Conservation (phyloP, 768 basidiomycete species). For the Lentinus tigrinus region DNA sequence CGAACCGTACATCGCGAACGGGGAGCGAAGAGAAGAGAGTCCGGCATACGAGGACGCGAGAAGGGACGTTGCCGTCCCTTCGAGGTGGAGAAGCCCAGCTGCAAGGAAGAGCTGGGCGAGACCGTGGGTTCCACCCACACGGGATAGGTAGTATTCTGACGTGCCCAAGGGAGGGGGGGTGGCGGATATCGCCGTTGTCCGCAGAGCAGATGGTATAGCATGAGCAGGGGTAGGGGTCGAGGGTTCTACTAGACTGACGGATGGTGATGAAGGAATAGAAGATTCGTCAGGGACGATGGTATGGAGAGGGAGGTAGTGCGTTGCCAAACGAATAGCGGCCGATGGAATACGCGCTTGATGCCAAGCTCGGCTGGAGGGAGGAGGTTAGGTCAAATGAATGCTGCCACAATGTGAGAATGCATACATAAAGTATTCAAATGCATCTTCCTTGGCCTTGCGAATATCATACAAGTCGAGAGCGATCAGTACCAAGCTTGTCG, state of each 20-base stretch:
- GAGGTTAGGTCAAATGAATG: background rate
- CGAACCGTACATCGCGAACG: constrained; percentile 43
- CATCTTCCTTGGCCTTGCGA: constrained; percentile 69
- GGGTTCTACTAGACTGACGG: background rate
- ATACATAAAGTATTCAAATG: constrained; percentile 80
- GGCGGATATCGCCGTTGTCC: constrained; percentile 32
- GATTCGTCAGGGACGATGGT: constrained; percentile 25
- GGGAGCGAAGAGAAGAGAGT: constrained; percentile 74
- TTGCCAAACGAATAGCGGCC: constrained; percentile 74
- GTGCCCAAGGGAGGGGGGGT: constrained; percentile 44
- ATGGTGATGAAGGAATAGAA: background rate
- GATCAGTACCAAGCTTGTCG: constrained; percentile 73
- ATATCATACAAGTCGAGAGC: constrained; percentile 75
- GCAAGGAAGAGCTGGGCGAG: constrained; percentile 77
- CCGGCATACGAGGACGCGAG: constrained; percentile 74
- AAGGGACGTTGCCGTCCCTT: constrained; percentile 72
- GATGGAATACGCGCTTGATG: constrained; percentile 73
- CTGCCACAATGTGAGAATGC: constrained; percentile 28
- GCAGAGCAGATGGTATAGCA: background rate
- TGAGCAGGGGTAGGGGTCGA: constrained; percentile 11
- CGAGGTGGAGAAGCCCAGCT: constrained; percentile 77
- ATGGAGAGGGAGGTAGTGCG: constrained; percentile 67
- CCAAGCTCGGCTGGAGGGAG: constrained; percentile 68
- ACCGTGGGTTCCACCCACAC: constrained; percentile 63
- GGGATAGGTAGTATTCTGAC: constrained; percentile 58